Evolutionary conservation across 768 basidiomycete genomes (phyloP).

Genomic region (Boletus subparvulus): DNA sequence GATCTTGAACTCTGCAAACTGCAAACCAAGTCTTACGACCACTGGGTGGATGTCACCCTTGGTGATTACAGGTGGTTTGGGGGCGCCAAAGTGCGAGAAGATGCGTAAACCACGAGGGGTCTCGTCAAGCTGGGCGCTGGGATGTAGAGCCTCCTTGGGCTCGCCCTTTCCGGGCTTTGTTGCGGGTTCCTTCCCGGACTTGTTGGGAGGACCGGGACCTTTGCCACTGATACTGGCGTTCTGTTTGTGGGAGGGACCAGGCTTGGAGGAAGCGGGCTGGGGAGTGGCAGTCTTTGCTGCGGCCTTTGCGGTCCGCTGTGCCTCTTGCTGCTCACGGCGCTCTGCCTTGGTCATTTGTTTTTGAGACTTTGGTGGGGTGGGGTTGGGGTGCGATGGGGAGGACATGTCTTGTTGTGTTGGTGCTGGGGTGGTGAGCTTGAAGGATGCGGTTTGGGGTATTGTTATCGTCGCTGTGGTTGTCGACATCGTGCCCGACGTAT

Average conservation of each 20-base stretch:
- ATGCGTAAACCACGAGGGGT: conserved; percentile 67
- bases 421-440: conserved; percentile 17
- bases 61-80: conserved; percentile 49
- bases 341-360: conserved; percentile 81
- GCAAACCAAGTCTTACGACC: conserved; percentile 80
- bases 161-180: conserved; percentile 26
- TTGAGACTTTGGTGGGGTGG: conserved; percentile 43
- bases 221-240: conserved; percentile 23
- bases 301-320: conserved; percentile 76
- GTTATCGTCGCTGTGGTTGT: conserved; percentile 25
- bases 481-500: conserved; percentile 16
- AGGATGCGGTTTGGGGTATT: conserved; percentile 3
- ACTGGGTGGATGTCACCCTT: conserved; percentile 92
- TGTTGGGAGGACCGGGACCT: conserved; percentile 22
- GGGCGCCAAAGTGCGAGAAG: conserved; percentile 83
- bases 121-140: conserved; percentile 34
- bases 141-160: conserved; percentile 26
- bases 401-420: conserved; percentile 1
- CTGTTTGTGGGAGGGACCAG: conserved; percentile 30
- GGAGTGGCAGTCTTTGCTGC: conserved; percentile 24
- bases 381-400: background rate
- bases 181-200: conserved; percentile 22
- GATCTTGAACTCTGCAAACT: conserved; percentile 90
- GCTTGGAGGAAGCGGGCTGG: conserved; percentile 22
- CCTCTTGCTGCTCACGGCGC: conserved; percentile 75